A percentile compares a stretch with the other conserved stretches of the same genome.
phyloP scores from a whole-genome alignment of 2,329 filamentous ascomycete genomes.

The Ophiocordyceps australis region DNA sequence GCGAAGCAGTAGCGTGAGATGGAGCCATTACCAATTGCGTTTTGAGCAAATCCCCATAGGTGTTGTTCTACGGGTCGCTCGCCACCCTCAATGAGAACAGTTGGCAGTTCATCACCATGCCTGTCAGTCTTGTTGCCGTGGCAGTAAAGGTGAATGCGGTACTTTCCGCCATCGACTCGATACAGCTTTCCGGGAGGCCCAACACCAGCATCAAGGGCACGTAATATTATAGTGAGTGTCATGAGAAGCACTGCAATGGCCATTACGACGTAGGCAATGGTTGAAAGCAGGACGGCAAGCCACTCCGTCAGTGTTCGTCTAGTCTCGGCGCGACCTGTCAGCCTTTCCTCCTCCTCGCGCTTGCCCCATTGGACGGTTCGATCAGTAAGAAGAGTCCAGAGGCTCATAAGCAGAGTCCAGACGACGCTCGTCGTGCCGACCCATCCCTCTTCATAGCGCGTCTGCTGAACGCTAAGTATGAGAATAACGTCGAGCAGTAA shows the following conservation, averaged over 20 bases:
- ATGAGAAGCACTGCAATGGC: slow-evolving; percentile 53
- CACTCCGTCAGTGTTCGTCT: slow-evolving; percentile 70
- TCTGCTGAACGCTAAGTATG: slow-evolving; percentile 53
- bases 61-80: slow-evolving; percentile 63
- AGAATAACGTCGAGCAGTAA: slow-evolving; percentile 53
- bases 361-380: slow-evolving; percentile 83
- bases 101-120: slow-evolving; percentile 41
- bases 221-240: slow-evolving; percentile 62
- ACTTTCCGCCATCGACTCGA: slow-evolving; percentile 69
- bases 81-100: slow-evolving; percentile 72
- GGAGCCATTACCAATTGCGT: slow-evolving; percentile 58
- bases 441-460: slow-evolving; percentile 76
- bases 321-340: slow-evolving; percentile 79
- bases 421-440: slow-evolving; percentile 72
- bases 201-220: slow-evolving; percentile 61
- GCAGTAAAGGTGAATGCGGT: slow-evolving; percentile 74
- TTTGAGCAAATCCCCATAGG: slow-evolving; percentile 63
- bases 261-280: slow-evolving; percentile 51
- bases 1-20: slow-evolving; percentile 89
- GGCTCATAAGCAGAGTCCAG: slow-evolving; percentile 61
- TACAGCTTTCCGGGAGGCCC: slow-evolving; percentile 56
- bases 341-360: slow-evolving; percentile 73
- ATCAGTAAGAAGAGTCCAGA: slow-evolving; percentile 67
- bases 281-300: slow-evolving; percentile 61
- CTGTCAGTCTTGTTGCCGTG: slow-evolving; percentile 45